Base-by-base conservation (phyloP, 2,329 filamentous ascomycete species). In the Neofusicoccum umdonicola region DNA sequence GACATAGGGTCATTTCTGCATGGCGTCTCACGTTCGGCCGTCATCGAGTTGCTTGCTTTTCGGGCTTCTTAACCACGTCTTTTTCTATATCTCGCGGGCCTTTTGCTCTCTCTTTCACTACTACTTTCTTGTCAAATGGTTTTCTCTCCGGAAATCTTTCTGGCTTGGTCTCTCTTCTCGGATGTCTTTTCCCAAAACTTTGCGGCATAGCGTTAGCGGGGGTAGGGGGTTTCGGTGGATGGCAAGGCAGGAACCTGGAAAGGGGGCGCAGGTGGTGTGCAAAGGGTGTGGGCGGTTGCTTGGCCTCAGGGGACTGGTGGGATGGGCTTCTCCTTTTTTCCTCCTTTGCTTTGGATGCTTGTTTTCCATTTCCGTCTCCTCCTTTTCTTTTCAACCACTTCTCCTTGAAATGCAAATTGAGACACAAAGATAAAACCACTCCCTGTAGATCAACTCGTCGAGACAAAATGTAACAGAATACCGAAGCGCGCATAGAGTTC, bases 201-300 rank as follows among this genome's bases (percentile, higher is more conserved):
- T 48, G 56, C 63, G 48, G 56, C 63, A 64, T 64, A 64, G 63
- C 63, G 63, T 64, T 64, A 64, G 63, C 63, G 63, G 63, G 52
- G 52, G 63, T 50, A 45, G 61, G 61, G 61, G 47, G 50, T 58
- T 60, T 60, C 35, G 54, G 44, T 42, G 54, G 63, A 60, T 60
- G 63, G 63, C 17, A 63, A 47, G 56, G 56, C 2, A 19, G 56
- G 56, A 57, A 64, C 41, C 51, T 64, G 56, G 56, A 47, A 42
- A 45, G 63, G 63, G 56, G 56, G 56, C 63, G 56, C 39, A 47
- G 56, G 50, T 58, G 63, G 63, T 65, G 57, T 62, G 63, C 27
- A 39, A 45, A 60, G 37, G 56, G 41, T 62, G 63, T 31, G 56
- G 56, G 63, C 45, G 63, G 56, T 65, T 37, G 57, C 27, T 61